Evolutionary conservation across 176 grass and related monocot species (phyloP).

Genomic region (Rhynchospora pubera): DNA sequence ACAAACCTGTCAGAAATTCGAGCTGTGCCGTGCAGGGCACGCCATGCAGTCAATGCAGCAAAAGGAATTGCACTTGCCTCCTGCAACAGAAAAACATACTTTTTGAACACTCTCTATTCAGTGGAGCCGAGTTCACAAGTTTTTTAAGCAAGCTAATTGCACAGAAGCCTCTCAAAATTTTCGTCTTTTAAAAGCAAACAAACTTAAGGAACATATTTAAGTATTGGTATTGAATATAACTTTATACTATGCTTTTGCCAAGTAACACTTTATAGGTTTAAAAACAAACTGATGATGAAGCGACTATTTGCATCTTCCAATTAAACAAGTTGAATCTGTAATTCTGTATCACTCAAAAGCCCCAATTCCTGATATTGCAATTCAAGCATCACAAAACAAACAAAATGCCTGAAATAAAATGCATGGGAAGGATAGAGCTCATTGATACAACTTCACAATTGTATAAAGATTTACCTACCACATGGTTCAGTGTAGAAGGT

Average conservation of each 20-base stretch:
- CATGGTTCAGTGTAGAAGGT: conserved; percentile 71
- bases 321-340: neutral
- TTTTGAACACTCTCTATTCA: neutral
- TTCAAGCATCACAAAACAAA: neutral
- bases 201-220: neutral
- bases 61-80: conserved; percentile 92
- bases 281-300: neutral
- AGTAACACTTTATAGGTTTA: neutral
- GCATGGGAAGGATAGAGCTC: neutral
- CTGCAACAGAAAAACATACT: conserved; percentile 33
- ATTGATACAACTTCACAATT: neutral
- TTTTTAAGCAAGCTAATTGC: neutral
- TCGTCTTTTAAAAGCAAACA: neutral
- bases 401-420: neutral
- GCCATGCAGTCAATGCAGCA: conserved; percentile 96
- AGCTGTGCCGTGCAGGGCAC: conserved; percentile 81
- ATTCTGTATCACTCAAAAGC: neutral
- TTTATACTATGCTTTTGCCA: neutral
- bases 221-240: neutral
- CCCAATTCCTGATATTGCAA: neutral
- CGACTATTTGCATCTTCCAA: neutral
- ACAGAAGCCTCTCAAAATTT: neutral
- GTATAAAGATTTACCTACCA: conserved; percentile 28
- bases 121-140: neutral
- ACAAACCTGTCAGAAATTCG: conserved; percentile 82